Base-by-base conservation (phyloP, 352 stramenopile genomes). In the Phytopythium montanum region DNA sequence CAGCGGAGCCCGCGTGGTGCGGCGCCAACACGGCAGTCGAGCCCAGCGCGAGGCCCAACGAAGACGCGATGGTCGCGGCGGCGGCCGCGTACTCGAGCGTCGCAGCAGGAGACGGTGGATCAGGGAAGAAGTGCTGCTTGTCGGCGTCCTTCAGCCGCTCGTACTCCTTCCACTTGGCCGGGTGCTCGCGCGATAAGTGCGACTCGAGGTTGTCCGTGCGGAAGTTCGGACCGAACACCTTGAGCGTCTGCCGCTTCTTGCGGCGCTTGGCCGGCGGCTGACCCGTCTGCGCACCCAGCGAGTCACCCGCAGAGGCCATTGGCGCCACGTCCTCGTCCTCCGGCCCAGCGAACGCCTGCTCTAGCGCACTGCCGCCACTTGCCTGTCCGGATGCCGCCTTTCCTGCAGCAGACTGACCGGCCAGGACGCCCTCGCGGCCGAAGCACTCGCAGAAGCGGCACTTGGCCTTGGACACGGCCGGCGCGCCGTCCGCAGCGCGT, bases 361-460 rank as follows among this genome's bases (percentile, higher is more conserved):
- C 26, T 28, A 26, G 3, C 31, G 29, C 23, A 23, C 21, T n/a
- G 44, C 44, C 33, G 2, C 33, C 14, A 9, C 33, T 12, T 1
- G 5, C n/a, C n/a, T n/a, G n/a, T n/a, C n/a, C n/a, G n/a, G n/a
- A n/a, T n/a, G n/a, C 33, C 9, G 33, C 33, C 2, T 16, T 8
- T 38, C 33, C 33, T 14, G 33, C 33, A 8, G 33, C 33, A 1
- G 5, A 8, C 33, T 38, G 33, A 8, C 33, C 33, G 33, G 33
- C 33, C 33, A 38, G 9, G 14, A 25, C 39, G 39, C 16, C 19
- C 56, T 84, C 74, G 39, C 74, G 74, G 1, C 74, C 74, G 61
- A 81, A 84, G 62, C 64, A 72, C 67, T 84, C 74, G 62, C 74
- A 84, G 67, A 84, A 84, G 64, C 74, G 74, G 67, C 74, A 84